These are phyloP conservation scores for Penicillium cinerascens DNA, from an alignment of 495 filamentous ascomycete genomes.

Conservation along the genomic window DNA sequence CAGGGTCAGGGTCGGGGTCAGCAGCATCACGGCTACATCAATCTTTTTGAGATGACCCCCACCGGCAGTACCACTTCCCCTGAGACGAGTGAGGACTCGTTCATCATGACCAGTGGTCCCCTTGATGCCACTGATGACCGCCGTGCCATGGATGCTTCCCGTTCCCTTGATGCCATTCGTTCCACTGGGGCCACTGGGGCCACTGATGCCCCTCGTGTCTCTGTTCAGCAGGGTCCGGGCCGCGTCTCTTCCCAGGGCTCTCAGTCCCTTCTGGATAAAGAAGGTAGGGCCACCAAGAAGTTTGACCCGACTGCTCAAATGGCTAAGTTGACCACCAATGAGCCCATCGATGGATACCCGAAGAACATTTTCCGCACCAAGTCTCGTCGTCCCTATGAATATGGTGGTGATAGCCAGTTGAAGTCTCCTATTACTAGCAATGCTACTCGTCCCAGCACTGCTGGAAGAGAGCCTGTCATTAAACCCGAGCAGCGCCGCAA, in stretches of 20 bases:
- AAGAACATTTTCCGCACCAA: background rate
- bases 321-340: background rate
- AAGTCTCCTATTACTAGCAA: background rate
- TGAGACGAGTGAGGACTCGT: background rate
- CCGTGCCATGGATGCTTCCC: too few species aligned
- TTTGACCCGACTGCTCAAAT: background rate
- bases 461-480: background rate
- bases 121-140: background rate
- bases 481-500: background rate
- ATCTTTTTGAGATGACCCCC: too few species aligned
- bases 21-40: background rate
- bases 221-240: background rate
- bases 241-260: too few species aligned
- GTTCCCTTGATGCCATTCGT: background rate
- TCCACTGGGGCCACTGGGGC: background rate
- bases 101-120: background rate
- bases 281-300: background rate
- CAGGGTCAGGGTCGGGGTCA: too few species aligned
- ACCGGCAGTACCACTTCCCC: background rate
- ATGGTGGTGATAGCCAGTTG: background rate
- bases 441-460: background rate
- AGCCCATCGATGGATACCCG: background rate
- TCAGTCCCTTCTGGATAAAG: background rate
- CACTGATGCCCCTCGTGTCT: background rate
- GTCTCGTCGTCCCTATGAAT: background rate